phyloP scores from a whole-genome alignment of 2,329 filamentous ascomycete genomes.

The Monilinia aucupariae region DNA sequence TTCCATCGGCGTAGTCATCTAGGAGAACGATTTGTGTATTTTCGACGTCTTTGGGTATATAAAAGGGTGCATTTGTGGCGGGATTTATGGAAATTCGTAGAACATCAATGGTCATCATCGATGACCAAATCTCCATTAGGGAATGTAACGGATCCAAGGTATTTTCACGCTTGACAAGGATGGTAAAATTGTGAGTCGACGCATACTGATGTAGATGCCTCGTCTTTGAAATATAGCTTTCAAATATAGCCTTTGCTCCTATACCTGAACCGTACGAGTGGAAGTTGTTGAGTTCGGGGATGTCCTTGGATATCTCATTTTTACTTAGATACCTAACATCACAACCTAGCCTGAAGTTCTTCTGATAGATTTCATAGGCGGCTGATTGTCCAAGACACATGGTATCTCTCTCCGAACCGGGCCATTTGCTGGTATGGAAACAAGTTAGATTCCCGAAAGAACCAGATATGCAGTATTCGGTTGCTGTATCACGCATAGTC shows the following conservation, averaged over 20 bases:
- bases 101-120: conserved; percentile 32
- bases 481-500: not conserved
- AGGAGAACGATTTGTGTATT: conserved; percentile 17
- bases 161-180: conserved; percentile 33
- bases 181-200: conserved; percentile 15
- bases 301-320: not conserved
- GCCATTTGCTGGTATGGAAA: not conserved
- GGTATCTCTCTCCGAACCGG: not conserved
- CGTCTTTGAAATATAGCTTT: not conserved
- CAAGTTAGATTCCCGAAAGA: not conserved
- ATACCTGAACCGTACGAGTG: not conserved
- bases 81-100: conserved; percentile 24
- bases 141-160: conserved; percentile 31
- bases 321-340: not conserved
- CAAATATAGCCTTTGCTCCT: not conserved
- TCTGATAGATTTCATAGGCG: not conserved
- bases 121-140: conserved; percentile 32
- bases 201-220: not conserved
- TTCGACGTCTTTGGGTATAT: not conserved
- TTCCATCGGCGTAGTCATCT: not conserved
- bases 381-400: not conserved
- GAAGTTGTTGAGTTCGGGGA: not conserved
- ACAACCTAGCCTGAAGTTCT: not conserved
- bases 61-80: not conserved
- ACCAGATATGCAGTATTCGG: not conserved